A percentile compares a stretch with the other conserved stretches of the same genome.
Conservation (phyloP, 306 rosid genomes). For the Dryas drummondii region DNA sequence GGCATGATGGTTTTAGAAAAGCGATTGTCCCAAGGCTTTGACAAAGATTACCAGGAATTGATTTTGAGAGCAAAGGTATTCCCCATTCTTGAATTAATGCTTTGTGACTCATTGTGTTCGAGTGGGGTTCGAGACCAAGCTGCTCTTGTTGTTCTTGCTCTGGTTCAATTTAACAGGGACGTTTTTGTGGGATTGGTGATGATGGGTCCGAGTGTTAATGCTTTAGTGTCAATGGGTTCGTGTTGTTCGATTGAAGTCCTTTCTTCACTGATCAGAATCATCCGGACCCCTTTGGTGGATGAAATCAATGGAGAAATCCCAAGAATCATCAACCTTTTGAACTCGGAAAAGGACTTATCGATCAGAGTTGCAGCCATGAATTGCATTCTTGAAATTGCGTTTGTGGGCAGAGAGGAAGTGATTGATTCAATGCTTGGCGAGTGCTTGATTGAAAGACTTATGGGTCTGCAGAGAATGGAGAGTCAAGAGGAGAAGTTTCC, state of each 20-base stretch:
- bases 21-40: constrained; percentile 20
- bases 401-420: constrained; percentile 57
- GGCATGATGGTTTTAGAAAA: constrained; percentile 12
- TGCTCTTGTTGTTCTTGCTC: constrained; percentile 37
- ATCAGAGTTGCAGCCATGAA: constrained; percentile 46
- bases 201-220: constrained; percentile 57
- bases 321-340: constrained; percentile 30
- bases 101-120: constrained; percentile 33
- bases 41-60: constrained; percentile 24
- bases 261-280: constrained; percentile 35
- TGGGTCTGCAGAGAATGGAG: constrained; percentile 53
- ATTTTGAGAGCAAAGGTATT: constrained; percentile 24
- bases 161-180: constrained; percentile 58
- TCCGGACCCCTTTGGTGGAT: constrained; percentile 56
- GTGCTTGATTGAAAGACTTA: constrained; percentile 42
- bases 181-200: constrained; percentile 72
- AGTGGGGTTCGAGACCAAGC: constrained; percentile 48
- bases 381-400: constrained; percentile 48
- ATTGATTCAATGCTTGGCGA: constrained; percentile 44
- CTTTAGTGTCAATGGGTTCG: constrained; percentile 40
- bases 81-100: constrained; percentile 16
- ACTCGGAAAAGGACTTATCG: constrained; percentile 14
- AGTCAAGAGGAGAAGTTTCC: constrained; percentile 17
- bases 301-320: constrained; percentile 50
- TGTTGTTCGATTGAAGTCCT: constrained; percentile 42